A percentile compares a stretch with the other conserved stretches of the same genome.
phyloP scores from a whole-genome alignment of 345 rosid genomes.

The Viola odorata region DNA sequence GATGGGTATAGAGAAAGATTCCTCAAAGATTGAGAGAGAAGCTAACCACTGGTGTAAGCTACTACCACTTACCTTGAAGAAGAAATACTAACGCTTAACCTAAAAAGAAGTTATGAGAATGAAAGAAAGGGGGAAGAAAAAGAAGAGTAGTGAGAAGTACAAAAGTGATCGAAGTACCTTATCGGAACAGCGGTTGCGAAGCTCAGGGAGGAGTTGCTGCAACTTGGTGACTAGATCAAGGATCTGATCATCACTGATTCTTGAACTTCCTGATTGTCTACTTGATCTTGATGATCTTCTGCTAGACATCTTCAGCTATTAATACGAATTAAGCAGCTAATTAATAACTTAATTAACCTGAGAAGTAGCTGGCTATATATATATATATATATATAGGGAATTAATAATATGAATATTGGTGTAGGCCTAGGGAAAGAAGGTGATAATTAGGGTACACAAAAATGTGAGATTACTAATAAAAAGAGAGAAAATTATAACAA shows the following conservation, averaged over 20 bases:
- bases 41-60: background rate
- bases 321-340: background rate
- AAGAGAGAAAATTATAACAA: background rate
- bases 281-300: slow-evolving; percentile 61
- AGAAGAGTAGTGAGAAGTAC: background rate
- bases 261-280: slow-evolving; percentile 52
- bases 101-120: background rate
- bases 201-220: slow-evolving; percentile 83
- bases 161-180: slow-evolving; percentile 34
- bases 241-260: slow-evolving; percentile 89
- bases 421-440: background rate
- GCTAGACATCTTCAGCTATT: slow-evolving; percentile 51
- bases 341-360: background rate
- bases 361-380: background rate
- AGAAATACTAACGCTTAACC: background rate
- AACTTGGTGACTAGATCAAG: slow-evolving; percentile 78
- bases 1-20: slow-evolving; percentile 9
- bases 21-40: slow-evolving; percentile 13
- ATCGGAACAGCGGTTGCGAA: slow-evolving; percentile 56
- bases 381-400: slow-evolving; percentile 1
- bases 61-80: background rate
- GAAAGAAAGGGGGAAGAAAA: background rate
- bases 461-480: no score
- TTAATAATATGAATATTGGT: background rate
- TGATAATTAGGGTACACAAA: background rate